Evolutionary conservation across 148 eudicot species (phyloP), one percentile per base, ranked within the genome.

Genomic region (Cornus kousa): DNA sequence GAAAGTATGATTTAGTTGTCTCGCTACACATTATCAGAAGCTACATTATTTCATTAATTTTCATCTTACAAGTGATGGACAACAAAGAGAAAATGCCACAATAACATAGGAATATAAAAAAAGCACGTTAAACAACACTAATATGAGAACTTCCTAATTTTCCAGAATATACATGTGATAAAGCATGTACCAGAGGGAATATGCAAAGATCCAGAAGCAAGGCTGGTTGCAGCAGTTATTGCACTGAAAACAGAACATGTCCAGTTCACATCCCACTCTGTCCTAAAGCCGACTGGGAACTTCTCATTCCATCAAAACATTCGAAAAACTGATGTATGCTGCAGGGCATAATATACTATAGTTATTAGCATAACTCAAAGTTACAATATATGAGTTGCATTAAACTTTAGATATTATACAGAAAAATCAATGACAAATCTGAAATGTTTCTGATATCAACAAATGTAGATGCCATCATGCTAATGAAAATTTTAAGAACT

Each of bases 231-330:
- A 76, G 98, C 97, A 84, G 94, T 89, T 82, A 96, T 87, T 53
- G 97, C 95, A 80, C 90, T 91, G 80, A 96, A 87, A 77, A 93
- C 94, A 70, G 98, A 96, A 83, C 90, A 87, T 3, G 98, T 93
- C 98, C 97, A 96, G 76, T 86, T 89, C 99, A 96, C 97, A 93
- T 84, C 71, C 99, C 97, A 83, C 99, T 93, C 82, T 87, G 89
- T 72, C 94, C 98, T 83, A 93, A 80, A 72, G 86, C 88, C 35
- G 97, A 91, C 69, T 93, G 97, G 68, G 94, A 93, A 74, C 77
- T 91, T 82, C 95, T 90, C 88, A 95, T 79, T 76, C 80, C 98
- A 84, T 96, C 99, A 83, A 96, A 83, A 79, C 99, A 96, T 85
- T 93, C 98, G 33, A 96, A 96, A 83, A 96, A 96, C 79, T 96